Evolutionary conservation across 2,329 filamentous ascomycete species (phyloP), one percentile per base, ranked within the genome.

Genomic region (Sporothrix inflata): DNA sequence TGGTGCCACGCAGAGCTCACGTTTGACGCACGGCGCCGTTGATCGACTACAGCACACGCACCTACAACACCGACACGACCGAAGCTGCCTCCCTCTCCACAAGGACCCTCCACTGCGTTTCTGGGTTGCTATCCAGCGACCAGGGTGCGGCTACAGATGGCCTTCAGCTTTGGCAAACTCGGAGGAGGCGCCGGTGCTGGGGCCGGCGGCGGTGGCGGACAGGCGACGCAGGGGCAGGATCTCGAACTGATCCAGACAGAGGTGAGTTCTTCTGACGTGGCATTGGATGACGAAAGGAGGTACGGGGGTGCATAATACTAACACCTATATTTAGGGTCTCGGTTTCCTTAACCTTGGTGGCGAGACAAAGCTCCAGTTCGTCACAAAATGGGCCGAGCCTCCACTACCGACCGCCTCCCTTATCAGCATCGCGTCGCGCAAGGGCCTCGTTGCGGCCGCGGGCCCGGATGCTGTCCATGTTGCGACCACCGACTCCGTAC

Each of bases 391-490:
- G 94, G 88, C 92, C 53, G 84, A 88, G 49, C 85, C 92, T 30
- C 95, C 96, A 42, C 85, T 91, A 2, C 85, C 92, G 4, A 94
- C 91, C 60, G 90, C 94, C 14, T 97, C 93, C 1, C 90, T 99
- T 49, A 85, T 99, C 74, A 92, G 91, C 79, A 88, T 98, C 76
- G 94, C 95, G 71, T 91, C 93, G 42, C 88, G 86, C 74, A 91
- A 90, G 80, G 94, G 94, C 53, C 86, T 99, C 27, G 85, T 98
- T 71, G 95, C 95, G 40, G 96, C 94, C 66, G 96, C 93, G 68
- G 92, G 93, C 19, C 95, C 95, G 49, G 91, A 97, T 77, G 87
- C 87, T 67, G 86, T 99, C 60, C 85, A 93, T 73, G 82, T 99
- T 73, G 89, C 93, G 45, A 90, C 88, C 2, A 97, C 95, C 16